Evolutionary conservation across 2,329 filamentous ascomycete species (phyloP).

Genomic region (Talaromyces sp.): DNA sequence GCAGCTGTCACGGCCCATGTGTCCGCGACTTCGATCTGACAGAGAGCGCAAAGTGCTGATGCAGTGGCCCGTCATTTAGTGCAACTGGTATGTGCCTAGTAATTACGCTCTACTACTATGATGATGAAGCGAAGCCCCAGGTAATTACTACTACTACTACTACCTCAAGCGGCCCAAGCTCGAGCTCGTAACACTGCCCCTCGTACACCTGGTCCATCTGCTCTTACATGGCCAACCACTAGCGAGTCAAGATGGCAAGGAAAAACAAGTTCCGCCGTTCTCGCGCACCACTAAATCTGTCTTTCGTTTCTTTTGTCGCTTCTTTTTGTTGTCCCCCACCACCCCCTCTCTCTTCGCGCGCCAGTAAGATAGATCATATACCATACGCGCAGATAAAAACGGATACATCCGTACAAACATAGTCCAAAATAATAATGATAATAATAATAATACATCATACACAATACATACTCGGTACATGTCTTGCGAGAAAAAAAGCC

Average conservation of each 20-base stretch:
- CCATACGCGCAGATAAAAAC: background rate
- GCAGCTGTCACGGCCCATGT: background rate
- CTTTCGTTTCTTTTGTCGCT: background rate
- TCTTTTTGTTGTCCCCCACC: background rate
- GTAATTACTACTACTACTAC: no score
- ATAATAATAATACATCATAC: no score
- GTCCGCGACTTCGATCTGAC: background rate
- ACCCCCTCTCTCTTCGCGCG: background rate
- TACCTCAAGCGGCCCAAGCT: constrained; percentile 8
- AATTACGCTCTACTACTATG: background rate
- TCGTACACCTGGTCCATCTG: background rate
- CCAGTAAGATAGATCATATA: background rate
- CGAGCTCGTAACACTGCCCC: background rate
- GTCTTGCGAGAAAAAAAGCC: background rate
- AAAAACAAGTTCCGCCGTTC: background rate
- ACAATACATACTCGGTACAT: background rate
- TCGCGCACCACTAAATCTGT: background rate
- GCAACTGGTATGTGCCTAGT: background rate
- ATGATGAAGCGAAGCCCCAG: background rate
- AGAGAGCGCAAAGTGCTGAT: background rate
- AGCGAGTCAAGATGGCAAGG: background rate
- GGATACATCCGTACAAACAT: background rate
- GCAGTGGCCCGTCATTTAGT: background rate
- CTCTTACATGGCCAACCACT: background rate
- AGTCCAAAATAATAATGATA: no score